phyloP scores from a whole-genome alignment of 805 yeast genomes.

The Spathaspora sp. region DNA sequence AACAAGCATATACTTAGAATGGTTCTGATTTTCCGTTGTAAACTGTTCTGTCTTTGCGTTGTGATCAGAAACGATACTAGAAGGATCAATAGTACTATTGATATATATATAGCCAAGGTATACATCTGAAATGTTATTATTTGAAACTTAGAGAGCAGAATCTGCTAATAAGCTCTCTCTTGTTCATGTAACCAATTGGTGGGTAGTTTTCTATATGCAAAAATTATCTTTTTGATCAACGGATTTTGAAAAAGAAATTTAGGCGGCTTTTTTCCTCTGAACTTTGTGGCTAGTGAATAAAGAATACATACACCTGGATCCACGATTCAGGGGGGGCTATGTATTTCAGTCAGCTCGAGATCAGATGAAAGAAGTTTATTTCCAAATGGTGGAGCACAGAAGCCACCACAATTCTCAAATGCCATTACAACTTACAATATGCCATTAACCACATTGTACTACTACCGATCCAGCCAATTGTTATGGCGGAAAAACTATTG shows the following conservation, averaged over 20 bases:
- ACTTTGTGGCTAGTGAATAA: neutral
- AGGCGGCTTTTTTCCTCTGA: neutral
- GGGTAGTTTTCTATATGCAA: neutral
- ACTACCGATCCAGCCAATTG: no score
- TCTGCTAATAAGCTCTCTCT: neutral
- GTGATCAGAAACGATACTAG: constrained; percentile 15
- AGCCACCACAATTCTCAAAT: no score
- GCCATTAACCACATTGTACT: no score
- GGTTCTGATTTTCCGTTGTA: constrained; percentile 2
- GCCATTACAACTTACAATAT: no score
- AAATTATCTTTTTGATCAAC: constrained; percentile 2
- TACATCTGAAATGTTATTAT: constrained; percentile 13
- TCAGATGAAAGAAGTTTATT: no score
- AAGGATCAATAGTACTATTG: constrained; percentile 11
- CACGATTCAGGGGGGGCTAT: neutral
- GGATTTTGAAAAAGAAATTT: neutral
- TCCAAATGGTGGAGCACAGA: no score
- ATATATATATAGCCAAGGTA: constrained; percentile 11
- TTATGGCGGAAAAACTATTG: neutral
- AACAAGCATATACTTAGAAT: constrained; percentile 9
- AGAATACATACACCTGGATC: no score
- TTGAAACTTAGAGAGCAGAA: neutral
- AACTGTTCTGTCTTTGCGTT: neutral
- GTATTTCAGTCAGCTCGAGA: no score
- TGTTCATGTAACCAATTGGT: neutral